phyloP scores from a whole-genome alignment of 1,284 basidiomycete species.

The Irpex lacteus region DNA sequence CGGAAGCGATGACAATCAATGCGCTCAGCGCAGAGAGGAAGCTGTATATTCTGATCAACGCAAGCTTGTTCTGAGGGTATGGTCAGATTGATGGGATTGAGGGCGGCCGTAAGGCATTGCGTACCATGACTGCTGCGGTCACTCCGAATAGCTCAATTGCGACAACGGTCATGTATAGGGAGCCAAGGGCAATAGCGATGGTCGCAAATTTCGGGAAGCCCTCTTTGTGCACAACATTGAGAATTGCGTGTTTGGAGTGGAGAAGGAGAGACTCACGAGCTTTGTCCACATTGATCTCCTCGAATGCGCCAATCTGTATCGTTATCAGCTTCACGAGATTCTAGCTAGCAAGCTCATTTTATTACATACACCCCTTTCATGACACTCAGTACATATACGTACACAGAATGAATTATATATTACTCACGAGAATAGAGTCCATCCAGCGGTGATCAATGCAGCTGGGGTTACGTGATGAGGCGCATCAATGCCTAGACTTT shows the following conservation, averaged over 20 bases:
- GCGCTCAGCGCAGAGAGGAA: constrained; percentile 50
- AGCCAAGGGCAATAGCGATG: constrained; percentile 59
- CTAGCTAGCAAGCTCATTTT: not conserved
- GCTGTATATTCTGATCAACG: constrained; percentile 54
- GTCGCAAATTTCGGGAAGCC: constrained; percentile 47
- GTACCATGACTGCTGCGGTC: constrained; percentile 49
- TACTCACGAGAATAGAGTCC: constrained; percentile 56
- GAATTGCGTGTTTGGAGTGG: not conserved
- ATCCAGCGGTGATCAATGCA: constrained; percentile 47
- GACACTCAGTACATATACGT: not conserved
- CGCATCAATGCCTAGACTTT: not conserved
- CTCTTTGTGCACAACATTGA: constrained; percentile 30
- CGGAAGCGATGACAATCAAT: constrained; percentile 49
- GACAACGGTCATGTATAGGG: constrained; percentile 48
- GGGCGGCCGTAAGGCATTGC: constrained; percentile 21
- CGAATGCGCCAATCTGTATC: constrained; percentile 56
- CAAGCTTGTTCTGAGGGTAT: constrained; percentile 51
- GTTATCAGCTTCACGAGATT: not conserved
- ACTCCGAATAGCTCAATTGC: constrained; percentile 60
- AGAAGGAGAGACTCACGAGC: constrained; percentile 38
- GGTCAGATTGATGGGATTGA: constrained; percentile 1
- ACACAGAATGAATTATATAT: constrained; percentile 4
- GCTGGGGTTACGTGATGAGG: constrained; percentile 29
- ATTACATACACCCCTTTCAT: constrained; percentile 49
- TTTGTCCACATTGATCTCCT: constrained; percentile 46